Evolutionary conservation across 176 grass and related monocot genomes (phyloP), one percentile per base, ranked within the genome.

Genomic region (Rhipidocladum racemiflorum): DNA sequence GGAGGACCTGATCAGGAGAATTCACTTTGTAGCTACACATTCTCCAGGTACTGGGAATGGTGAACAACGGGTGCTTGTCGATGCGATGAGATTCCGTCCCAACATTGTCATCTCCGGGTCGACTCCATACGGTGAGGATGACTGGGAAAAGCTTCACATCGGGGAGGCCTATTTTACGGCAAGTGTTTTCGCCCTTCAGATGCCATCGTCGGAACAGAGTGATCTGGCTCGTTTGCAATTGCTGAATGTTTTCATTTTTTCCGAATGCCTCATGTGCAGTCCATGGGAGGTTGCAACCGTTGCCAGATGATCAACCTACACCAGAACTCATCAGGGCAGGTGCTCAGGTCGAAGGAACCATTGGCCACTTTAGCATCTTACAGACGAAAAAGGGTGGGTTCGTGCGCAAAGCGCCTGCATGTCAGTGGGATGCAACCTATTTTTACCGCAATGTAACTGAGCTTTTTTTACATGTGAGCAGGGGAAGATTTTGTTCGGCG

Each of bases 251-350:
- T 75, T 32, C 9, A 1, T 34, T 63, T 28, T 92, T 14, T 65
- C 29, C 0, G 27, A 9, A 68, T 38, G 28, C 44, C 36, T 39
- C 11, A 28, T 83, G 56, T 61, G 59, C 80, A 97, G 92, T 93
- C 96, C 21, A 88, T 98, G 67, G 96, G 92, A 61, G 96, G 96
- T 90, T 98, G 96, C 85, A 98, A 89, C 68, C 92, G 96, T 27
- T 98, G 96, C 67, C 87, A 95, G 79, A 98, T 98, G 90, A 93
- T 98, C 88, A 95, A 98, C 83, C 24, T 95, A 43, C 69, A 91
- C n/a, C 92, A 88, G 30, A 81, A 73, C 62, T 90, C 89, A 54
- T 90, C 89, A 54, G 84, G 85, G 70, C 78, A 88, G 82, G 76
- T 85, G 72, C 42, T 70, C 57, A 95, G 90, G 84, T 90, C 87